These are phyloP conservation scores for Lecanicillium sp. DNA, from an alignment of 2,329 filamentous ascomycete species.

Conservation along the genomic window DNA sequence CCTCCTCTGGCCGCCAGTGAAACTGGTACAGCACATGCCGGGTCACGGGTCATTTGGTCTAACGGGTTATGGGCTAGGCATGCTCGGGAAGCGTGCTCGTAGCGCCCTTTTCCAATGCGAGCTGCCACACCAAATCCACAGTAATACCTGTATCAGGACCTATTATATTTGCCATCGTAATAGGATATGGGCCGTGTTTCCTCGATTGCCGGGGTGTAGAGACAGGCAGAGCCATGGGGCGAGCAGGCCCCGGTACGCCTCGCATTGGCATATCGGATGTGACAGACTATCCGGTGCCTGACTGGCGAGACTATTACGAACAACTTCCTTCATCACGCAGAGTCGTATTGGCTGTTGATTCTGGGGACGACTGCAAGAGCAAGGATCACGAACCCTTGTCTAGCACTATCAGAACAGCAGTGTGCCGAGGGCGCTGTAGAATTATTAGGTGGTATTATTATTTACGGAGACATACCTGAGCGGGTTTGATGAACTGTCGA, in stretches of 20 bases:
- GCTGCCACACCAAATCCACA: constrained; percentile 1
- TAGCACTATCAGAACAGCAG: not conserved
- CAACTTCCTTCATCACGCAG: not conserved
- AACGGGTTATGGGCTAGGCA: not conserved
- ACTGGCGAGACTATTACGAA: no score
- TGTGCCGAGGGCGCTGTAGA: not conserved
- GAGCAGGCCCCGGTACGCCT: not conserved
- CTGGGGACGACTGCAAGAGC: not conserved
- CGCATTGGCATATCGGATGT: not conserved
- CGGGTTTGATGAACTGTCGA: constrained; percentile 10
- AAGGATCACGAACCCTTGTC: constrained; percentile 1
- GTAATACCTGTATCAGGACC: not conserved
- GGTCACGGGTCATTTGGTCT: constrained; percentile 2
- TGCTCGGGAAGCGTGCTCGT: not conserved
- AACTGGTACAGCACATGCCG: not conserved
- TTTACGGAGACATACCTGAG: constrained; percentile 6
- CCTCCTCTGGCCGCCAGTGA: not conserved
- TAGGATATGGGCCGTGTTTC: not conserved
- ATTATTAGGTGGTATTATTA: constrained; percentile 6
- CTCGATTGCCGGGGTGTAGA: not conserved
- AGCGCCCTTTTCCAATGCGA: constrained; percentile 2
- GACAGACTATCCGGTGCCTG: no score
- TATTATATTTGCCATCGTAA: not conserved
- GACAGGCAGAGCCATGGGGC: no score
- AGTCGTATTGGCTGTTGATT: not conserved